Conservation (phyloP, 306 rosid species). For the Quercus mongolica region DNA sequence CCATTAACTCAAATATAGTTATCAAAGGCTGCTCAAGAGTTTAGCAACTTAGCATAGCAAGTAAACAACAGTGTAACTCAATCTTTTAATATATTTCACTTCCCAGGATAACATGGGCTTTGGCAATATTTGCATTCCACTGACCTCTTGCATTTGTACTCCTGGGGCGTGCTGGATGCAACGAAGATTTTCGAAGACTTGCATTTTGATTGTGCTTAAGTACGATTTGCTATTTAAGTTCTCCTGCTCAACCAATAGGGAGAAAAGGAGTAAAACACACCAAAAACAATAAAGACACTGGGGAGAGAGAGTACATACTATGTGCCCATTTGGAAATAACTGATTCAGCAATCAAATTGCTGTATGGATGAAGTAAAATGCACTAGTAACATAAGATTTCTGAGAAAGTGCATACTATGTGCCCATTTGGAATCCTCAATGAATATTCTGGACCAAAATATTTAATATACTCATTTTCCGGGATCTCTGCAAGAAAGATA, state of each 20-base stretch:
- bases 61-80: neutral
- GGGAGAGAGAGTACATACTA: neutral
- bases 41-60: neutral
- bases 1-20: too few species aligned
- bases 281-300: too few species aligned
- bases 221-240: constrained; percentile 90
- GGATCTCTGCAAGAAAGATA: constrained; percentile 77
- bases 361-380: neutral
- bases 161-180: constrained; percentile 92
- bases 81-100: neutral
- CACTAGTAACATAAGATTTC: constrained; percentile 8
- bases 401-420: constrained; percentile 57
- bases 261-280: constrained; percentile 16
- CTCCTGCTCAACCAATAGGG: constrained; percentile 53
- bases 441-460: constrained; percentile 87
- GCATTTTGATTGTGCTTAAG: constrained; percentile 83
- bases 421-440: constrained; percentile 83
- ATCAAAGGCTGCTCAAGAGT: neutral
- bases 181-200: constrained; percentile 92
- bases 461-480: constrained; percentile 83
- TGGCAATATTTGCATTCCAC: constrained; percentile 11
- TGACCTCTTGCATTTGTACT: constrained; percentile 98
- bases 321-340: too few species aligned
- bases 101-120: constrained; percentile 2
- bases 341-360: too few species aligned